Conservation (phyloP, 2,329 filamentous ascomycete species). For the Xylariales sp. region DNA sequence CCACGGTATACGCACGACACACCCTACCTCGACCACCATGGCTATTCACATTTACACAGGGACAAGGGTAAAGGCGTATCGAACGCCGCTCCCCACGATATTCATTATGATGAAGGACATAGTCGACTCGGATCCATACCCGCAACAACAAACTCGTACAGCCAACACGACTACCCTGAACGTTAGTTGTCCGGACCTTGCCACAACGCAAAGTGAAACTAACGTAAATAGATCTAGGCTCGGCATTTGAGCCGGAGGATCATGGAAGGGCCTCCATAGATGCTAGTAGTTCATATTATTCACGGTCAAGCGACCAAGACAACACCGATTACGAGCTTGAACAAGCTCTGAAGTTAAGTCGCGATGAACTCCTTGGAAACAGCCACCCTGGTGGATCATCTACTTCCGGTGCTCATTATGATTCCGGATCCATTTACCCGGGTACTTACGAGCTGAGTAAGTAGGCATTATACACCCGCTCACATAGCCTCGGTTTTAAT, state of each 20-base stretch:
- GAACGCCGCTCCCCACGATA: slow-evolving; percentile 6
- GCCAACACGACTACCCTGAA: slow-evolving; percentile 24
- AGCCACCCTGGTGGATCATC: slow-evolving; percentile 38
- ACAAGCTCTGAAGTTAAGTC: slow-evolving; percentile 42
- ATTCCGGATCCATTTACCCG: slow-evolving; percentile 38
- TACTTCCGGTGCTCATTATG: slow-evolving; percentile 37
- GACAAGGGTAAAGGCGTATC: slow-evolving; percentile 43
- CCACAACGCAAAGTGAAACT: background rate
- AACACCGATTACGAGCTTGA: slow-evolving; percentile 39
- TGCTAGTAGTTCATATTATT: slow-evolving; percentile 31
- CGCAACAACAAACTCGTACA: slow-evolving; percentile 28
- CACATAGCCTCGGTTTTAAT: slow-evolving; percentile 1
- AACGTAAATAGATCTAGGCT: slow-evolving; percentile 19
- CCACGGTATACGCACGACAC: slow-evolving; percentile 43
- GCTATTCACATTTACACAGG: slow-evolving; percentile 29
- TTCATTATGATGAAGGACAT: slow-evolving; percentile 15
- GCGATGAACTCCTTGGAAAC: slow-evolving; percentile 39
- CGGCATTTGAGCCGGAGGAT: background rate
- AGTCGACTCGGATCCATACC: slow-evolving; percentile 26
- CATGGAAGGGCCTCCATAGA: slow-evolving; percentile 3
- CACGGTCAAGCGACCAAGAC: slow-evolving; percentile 23
- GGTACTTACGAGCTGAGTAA: slow-evolving; percentile 43
- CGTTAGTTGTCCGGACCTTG: slow-evolving; percentile 24
- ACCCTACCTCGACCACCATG: slow-evolving; percentile 24
- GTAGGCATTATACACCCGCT: slow-evolving; percentile 20